Conservation (phyloP, 2,329 filamentous ascomycete genomes). For the Fusarium graminum region DNA sequence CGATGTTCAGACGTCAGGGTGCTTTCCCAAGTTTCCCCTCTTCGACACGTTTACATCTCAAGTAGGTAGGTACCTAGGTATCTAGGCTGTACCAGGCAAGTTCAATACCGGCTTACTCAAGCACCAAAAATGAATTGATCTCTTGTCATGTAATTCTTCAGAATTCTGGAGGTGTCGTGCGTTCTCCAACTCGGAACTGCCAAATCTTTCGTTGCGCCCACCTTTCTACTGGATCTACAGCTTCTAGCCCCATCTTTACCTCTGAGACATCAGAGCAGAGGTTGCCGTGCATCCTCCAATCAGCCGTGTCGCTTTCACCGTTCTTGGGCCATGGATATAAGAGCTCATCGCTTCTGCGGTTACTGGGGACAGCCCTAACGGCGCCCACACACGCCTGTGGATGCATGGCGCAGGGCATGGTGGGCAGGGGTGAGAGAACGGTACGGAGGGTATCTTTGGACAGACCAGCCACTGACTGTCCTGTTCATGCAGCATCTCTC, state of each 20-base stretch:
- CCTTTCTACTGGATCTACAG: slow-evolving; percentile 15
- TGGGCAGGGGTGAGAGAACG: slow-evolving; percentile 38
- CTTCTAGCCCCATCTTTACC: slow-evolving; percentile 31
- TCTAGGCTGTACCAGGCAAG: slow-evolving; percentile 10
- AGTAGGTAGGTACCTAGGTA: slow-evolving; percentile 1
- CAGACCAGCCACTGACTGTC: slow-evolving; percentile 50
- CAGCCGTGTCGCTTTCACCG: slow-evolving; percentile 47
- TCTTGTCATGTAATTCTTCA: slow-evolving; percentile 28
- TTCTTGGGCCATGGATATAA: slow-evolving; percentile 30
- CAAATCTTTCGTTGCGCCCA: slow-evolving; percentile 16
- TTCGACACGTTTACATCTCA: slow-evolving; percentile 24
- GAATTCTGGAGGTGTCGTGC: slow-evolving; percentile 3
- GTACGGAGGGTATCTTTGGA: slow-evolving; percentile 38
- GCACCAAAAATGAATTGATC: slow-evolving; percentile 2
- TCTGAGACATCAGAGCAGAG: slow-evolving; percentile 23
- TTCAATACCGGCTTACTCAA: slow-evolving; percentile 6
- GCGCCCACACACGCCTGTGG: slow-evolving; percentile 44
- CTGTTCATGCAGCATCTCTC: slow-evolving; percentile 52
- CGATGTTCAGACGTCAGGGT: slow-evolving; percentile 26
- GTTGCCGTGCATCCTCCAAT: slow-evolving; percentile 39
- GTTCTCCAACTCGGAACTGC: not conserved
- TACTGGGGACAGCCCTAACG: slow-evolving; percentile 48
- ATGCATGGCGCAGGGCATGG: slow-evolving; percentile 44
- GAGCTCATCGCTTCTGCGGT: slow-evolving; percentile 29
- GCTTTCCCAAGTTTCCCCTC: slow-evolving; percentile 28